Evolutionary conservation across 129 eudicot species (phyloP).

Genomic region (Flaveria trinervia): DNA sequence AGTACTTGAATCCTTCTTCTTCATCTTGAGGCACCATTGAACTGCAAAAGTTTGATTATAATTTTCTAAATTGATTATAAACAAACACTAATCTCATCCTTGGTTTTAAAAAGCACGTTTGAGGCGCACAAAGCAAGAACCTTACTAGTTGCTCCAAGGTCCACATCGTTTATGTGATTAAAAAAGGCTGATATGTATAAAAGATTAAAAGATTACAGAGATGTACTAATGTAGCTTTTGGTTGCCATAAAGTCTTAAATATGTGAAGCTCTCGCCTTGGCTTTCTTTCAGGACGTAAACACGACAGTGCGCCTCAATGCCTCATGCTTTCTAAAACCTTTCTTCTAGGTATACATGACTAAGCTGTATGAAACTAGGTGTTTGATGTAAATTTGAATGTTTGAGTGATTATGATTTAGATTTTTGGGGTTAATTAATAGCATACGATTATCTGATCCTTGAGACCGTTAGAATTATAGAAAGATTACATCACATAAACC

Average conservation of each 20-base stretch:
- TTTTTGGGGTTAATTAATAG: neutral
- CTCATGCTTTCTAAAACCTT: neutral
- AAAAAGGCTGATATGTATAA: too few relatives aligned
- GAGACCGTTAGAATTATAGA: too few relatives aligned
- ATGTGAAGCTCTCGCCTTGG: neutral
- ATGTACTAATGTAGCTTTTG: too few relatives aligned
- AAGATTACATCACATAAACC: neutral
- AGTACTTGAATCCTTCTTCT: constrained; percentile 82
- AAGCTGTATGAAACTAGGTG: neutral
- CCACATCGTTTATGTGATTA: too few relatives aligned
- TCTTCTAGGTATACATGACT: neutral
- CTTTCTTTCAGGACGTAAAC: neutral
- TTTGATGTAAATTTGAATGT: neutral
- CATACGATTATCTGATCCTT: neutral
- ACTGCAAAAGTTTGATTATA: constrained; percentile 29
- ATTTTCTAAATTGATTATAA: neutral
- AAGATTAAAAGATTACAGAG: too few relatives aligned
- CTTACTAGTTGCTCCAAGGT: too few relatives aligned
- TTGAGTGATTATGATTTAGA: neutral
- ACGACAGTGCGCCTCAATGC: neutral
- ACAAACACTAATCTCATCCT: neutral
- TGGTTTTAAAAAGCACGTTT: neutral
- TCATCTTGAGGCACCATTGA: constrained; percentile 58
- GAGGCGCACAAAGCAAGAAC: too few relatives aligned
- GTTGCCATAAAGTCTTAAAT: too few relatives aligned